Evolutionary conservation across 83 land plant genomes (phyloP).

Genomic region (Larix sibirica): DNA sequence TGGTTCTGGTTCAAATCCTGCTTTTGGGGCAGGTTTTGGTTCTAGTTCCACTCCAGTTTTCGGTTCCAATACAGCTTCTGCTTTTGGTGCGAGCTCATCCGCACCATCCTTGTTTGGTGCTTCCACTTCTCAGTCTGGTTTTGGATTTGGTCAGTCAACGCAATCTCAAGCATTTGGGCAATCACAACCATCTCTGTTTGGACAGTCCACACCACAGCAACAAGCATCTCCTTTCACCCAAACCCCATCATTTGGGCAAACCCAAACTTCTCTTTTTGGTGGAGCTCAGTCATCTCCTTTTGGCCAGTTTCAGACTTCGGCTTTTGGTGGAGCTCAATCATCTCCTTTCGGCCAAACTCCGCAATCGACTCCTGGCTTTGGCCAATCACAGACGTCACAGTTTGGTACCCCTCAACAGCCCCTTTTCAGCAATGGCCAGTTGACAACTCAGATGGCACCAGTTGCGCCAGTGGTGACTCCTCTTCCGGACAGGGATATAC

Average conservation of each 20-base stretch:
- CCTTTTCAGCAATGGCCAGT: constrained; percentile 39
- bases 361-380: background rate
- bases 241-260: constrained; percentile 11
- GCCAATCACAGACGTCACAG: constrained; percentile 5
- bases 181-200: constrained; percentile 8
- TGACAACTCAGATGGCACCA: constrained; percentile 98
- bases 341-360: background rate
- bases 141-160: constrained; percentile 13
- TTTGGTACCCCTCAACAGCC: constrained; percentile 21
- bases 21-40: constrained; percentile 6
- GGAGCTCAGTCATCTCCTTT: constrained; percentile 1
- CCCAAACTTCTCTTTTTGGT: constrained; percentile 9
- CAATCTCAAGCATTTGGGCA: constrained; percentile 9
- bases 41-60: constrained; percentile 4
- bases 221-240: background rate
- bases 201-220: background rate
- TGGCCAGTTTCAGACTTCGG: background rate
- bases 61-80: constrained; percentile 2
- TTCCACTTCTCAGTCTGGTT: constrained; percentile 1
- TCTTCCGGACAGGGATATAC: constrained; percentile 93
- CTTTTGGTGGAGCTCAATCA: constrained; percentile 4
- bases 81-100: background rate
- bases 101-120: constrained; percentile 9
- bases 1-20: constrained; percentile 12
- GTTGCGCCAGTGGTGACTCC: constrained; percentile 89